Percentiles rank a stretch among this genome's conserved stretches.
Conservation (phyloP, 495 filamentous ascomycete genomes). For the Aspergillus panamensis region DNA sequence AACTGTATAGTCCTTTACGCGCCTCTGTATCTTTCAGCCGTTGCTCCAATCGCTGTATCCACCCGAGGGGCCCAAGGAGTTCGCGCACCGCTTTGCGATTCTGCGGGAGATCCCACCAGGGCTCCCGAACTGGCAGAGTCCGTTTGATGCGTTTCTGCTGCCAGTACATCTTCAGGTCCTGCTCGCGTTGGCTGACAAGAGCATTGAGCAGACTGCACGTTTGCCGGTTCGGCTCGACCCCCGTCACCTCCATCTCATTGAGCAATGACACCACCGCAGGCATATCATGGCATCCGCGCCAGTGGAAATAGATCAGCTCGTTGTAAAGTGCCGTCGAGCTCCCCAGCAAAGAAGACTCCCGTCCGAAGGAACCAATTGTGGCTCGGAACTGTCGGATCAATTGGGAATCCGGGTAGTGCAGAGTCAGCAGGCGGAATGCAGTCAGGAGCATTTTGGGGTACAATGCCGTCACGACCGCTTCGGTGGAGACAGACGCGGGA, state of each 20-base stretch:
- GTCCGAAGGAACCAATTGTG: slow-evolving; percentile 65
- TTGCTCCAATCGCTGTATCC: slow-evolving; percentile 26
- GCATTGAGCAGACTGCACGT: slow-evolving; percentile 50
- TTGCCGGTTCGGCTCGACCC: slow-evolving; percentile 57
- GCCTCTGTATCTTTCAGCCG: slow-evolving; percentile 11
- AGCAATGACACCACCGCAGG: slow-evolving; percentile 58
- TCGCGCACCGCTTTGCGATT: slow-evolving; percentile 34
- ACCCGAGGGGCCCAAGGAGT: slow-evolving; percentile 30
- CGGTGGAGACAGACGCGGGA: slow-evolving; percentile 35
- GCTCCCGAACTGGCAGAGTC: slow-evolving; percentile 8
- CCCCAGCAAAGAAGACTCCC: slow-evolving; percentile 68
- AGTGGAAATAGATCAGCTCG: slow-evolving; percentile 61
- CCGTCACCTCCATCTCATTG: slow-evolving; percentile 72
- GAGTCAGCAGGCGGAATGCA: slow-evolving; percentile 61
- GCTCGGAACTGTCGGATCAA: slow-evolving; percentile 63
- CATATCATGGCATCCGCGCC: slow-evolving; percentile 60
- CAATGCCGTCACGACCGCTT: slow-evolving; percentile 58
- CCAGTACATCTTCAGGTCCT: slow-evolving; percentile 19
- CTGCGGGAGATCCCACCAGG: slow-evolving; percentile 41
- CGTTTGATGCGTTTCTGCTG: background rate
- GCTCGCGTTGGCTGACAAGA: slow-evolving; percentile 27
- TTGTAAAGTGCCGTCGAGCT: slow-evolving; percentile 72
- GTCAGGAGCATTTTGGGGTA: slow-evolving; percentile 64
- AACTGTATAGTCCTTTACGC: slow-evolving; percentile 1
- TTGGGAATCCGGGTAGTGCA: slow-evolving; percentile 56